Evolutionary conservation across 805 yeast species (phyloP), one percentile per base, ranked within the genome.

Genomic region (Ogataea glucozyma): DNA sequence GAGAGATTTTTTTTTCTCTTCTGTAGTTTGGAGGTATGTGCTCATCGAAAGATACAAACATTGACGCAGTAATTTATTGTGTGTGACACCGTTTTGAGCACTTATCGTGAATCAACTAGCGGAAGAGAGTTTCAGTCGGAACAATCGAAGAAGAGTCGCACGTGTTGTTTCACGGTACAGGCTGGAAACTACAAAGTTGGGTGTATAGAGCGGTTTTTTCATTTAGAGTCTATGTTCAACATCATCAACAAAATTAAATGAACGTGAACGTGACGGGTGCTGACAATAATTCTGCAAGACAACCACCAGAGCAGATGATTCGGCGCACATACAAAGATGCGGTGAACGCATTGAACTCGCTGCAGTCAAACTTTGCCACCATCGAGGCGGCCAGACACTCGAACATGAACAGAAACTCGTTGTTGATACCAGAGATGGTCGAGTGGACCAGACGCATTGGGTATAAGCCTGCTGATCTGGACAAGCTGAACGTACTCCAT

Each of bases 311-410:
- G 36, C 36, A 22, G 29, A 61, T 63, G 61, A 51, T 57, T 24
- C 57, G 55, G 46, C 59, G 67, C 30, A 54, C 65, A 7, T 64
- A 64, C 43, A 56, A 60, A 39, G 97, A 89, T 65, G 99, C 99
- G 1, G 79, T 93, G 36, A 72, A 73, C 40, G 86, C 93, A 3
- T 73, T 93, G 56, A 93, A 93, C 66, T 76, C 88, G 2, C 69
- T 91, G 26, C 99, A 93, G 62, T 85, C 97, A 18, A 93, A 95
- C 61, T 88, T 83, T 62, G 89, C 96, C 18, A 81, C 89, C 8
- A 80, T 93, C 36, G 95, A 91, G 65, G 91, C 95, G 4, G 76
- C 81, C 41, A 76, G 87, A 52, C 78, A 79, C 52, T 71, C 85
- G 3, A 95, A 93, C 6, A 73, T 72, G 34, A 51, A 50, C 33